A percentile compares a stretch with the other conserved stretches of the same genome.
phyloP scores from a whole-genome alignment of 148 eudicot species.

The Arbutus unedo region DNA sequence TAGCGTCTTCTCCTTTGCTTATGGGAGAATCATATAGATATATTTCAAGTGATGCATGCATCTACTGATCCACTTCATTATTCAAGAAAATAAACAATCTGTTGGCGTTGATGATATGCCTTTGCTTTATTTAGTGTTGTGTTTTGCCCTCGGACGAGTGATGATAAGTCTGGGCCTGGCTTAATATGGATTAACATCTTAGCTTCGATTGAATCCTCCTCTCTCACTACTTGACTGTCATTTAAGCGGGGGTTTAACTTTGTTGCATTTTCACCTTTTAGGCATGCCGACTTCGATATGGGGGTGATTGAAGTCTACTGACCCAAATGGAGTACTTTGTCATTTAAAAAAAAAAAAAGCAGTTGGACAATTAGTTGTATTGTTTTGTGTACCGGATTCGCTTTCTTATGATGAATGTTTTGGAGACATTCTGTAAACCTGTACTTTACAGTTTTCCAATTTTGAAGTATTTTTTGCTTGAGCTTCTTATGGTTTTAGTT shows the following conservation, averaged over 20 bases:
- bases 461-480: not conserved
- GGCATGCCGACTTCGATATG: not conserved
- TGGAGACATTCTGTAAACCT: conserved; percentile 9
- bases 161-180: not conserved
- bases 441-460: not conserved
- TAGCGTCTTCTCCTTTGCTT: not conserved
- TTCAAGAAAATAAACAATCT: not conserved
- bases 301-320: not conserved
- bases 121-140: not conserved
- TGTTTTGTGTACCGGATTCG: not conserved
- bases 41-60: not conserved
- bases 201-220: not conserved
- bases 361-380: not conserved
- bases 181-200: not conserved
- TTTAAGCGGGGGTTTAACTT: not conserved
- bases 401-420: not conserved
- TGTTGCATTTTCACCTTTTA: not conserved
- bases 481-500: not conserved
- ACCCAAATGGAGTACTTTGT: not conserved
- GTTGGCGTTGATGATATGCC: not conserved
- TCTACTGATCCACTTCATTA: not conserved
- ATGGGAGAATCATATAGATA: not conserved
- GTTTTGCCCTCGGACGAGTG: not conserved
- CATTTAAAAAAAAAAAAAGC: no score
- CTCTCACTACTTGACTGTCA: not conserved